phyloP scores from a whole-genome alignment of 495 filamentous ascomycete genomes.

The Penicillium macrosclerotiorum region DNA sequence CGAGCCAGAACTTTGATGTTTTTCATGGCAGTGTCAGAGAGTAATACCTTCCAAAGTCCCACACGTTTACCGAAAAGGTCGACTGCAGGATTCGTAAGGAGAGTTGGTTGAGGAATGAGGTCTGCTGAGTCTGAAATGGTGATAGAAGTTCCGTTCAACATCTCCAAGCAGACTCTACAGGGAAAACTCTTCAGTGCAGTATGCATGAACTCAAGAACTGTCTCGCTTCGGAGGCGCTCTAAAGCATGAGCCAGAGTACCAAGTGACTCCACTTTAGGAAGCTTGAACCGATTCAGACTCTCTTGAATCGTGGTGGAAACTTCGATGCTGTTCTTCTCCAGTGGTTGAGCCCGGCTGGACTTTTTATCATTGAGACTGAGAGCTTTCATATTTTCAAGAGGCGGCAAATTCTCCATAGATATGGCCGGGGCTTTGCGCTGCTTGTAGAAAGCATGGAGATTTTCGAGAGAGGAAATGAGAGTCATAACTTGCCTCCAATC shows the following conservation, averaged over 20 bases:
- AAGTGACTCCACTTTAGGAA: background rate
- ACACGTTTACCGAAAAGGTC: slow-evolving; percentile 29
- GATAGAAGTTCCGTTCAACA: background rate
- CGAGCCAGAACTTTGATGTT: slow-evolving; percentile 13
- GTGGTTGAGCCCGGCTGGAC: background rate
- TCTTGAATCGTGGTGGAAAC: background rate
- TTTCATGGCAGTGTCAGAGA: slow-evolving; percentile 32
- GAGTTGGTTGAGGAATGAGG: background rate
- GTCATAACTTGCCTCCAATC: background rate
- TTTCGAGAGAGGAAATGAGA: background rate
- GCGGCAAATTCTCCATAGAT: slow-evolving; percentile 1
- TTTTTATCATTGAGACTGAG: slow-evolving; percentile 13
- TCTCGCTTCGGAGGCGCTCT: slow-evolving; percentile 5
- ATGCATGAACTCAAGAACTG: slow-evolving; percentile 8
- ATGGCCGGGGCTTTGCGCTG: background rate
- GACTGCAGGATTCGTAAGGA: background rate
- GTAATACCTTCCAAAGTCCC: slow-evolving; percentile 39
- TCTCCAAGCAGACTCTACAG: slow-evolving; percentile 18
- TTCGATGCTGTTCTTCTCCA: background rate
- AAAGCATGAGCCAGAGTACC: slow-evolving; percentile 4
- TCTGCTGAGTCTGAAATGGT: background rate
- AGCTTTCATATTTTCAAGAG: slow-evolving; percentile 7
- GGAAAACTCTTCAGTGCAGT: slow-evolving; percentile 17
- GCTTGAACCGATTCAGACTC: background rate
- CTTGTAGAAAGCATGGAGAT: background rate